Percentiles rank a stretch among this genome's conserved stretches.
phyloP scores from a whole-genome alignment of 768 basidiomycete species.

The Sistotremastrum suecicum region DNA sequence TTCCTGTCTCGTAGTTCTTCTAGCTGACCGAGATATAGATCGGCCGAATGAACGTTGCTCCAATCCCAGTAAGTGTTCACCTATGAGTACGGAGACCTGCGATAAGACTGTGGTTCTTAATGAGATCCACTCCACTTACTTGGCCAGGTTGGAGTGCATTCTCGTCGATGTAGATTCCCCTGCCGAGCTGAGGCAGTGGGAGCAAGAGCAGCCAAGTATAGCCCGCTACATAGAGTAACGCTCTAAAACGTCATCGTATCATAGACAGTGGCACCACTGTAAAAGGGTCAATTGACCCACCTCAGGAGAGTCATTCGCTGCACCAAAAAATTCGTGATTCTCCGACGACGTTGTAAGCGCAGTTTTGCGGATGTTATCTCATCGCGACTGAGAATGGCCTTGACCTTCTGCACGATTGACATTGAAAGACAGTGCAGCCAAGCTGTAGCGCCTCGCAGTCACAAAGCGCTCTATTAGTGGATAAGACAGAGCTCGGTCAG shows the following conservation, averaged over 20 bases:
- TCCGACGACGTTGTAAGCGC: no score
- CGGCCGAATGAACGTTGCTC: conserved; percentile 80
- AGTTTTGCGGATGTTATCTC: no score
- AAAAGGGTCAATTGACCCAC: no score
- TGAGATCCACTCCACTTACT: conserved; percentile 26
- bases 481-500: no score
- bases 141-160: conserved; percentile 91
- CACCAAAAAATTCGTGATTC: no score
- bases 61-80: conserved; percentile 88
- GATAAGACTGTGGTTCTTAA: not conserved
- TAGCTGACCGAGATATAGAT: conserved; percentile 60
- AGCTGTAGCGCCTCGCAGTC: no score
- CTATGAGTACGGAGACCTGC: conserved; percentile 22
- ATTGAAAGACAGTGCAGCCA: no score
- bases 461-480: no score
- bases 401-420: no score
- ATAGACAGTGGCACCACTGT: not conserved
- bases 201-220: conserved; percentile 76
- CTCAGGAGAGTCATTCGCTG: no score
- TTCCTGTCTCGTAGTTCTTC: conserved; percentile 50
- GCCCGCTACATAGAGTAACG: conserved; percentile 44
- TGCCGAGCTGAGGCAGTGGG: conserved; percentile 50
- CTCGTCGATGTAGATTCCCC: conserved; percentile 78
- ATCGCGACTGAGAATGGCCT: no score
- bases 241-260: conserved; percentile 23